These are phyloP conservation scores for Diospyros lotus DNA, from an alignment of 148 eudicot genomes.

Conservation along the genomic window DNA sequence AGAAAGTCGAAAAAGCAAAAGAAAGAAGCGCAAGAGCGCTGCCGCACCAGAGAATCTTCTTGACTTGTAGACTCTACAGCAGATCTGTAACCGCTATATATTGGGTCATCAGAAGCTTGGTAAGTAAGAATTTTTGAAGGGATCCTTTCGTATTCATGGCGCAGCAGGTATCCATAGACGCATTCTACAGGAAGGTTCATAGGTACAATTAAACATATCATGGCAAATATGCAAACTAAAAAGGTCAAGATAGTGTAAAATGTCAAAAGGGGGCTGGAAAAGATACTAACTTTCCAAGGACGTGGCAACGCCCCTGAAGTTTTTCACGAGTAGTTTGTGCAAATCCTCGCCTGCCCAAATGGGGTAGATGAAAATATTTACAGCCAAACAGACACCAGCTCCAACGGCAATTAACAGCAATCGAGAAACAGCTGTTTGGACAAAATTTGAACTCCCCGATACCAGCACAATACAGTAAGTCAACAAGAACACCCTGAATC, in stretches of 20 bases:
- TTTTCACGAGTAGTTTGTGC: conserved; percentile 67
- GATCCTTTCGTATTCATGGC: conserved; percentile 41
- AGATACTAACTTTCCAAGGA: conserved; percentile 51
- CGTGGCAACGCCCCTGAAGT: conserved; percentile 58
- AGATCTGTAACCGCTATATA: conserved; percentile 55
- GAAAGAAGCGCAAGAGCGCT: background rate
- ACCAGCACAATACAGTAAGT: conserved; percentile 69
- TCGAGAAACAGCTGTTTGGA: conserved; percentile 48
- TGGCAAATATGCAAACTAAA: background rate
- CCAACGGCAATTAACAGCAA: conserved; percentile 64
- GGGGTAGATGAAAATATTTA: conserved; percentile 58
- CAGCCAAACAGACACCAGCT: conserved; percentile 46
- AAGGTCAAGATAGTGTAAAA: background rate
- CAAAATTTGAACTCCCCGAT: conserved; percentile 49
- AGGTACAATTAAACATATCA: background rate
- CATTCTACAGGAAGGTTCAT: conserved; percentile 28
- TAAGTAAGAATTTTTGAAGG: conserved; percentile 53
- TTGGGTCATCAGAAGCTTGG: conserved; percentile 55
- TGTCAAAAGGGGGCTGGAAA: background rate
- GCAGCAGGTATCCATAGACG: conserved; percentile 46
- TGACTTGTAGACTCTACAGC: conserved; percentile 54
- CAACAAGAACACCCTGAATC: conserved; percentile 65
- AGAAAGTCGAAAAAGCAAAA: background rate
- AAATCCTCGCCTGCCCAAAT: conserved; percentile 84
- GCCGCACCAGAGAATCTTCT: conserved; percentile 52